Percentiles rank a stretch among this genome's conserved stretches.
These are phyloP conservation scores for Sporisorium reilianum DNA, from an alignment of 1,284 basidiomycete genomes.

Conservation along the genomic window DNA sequence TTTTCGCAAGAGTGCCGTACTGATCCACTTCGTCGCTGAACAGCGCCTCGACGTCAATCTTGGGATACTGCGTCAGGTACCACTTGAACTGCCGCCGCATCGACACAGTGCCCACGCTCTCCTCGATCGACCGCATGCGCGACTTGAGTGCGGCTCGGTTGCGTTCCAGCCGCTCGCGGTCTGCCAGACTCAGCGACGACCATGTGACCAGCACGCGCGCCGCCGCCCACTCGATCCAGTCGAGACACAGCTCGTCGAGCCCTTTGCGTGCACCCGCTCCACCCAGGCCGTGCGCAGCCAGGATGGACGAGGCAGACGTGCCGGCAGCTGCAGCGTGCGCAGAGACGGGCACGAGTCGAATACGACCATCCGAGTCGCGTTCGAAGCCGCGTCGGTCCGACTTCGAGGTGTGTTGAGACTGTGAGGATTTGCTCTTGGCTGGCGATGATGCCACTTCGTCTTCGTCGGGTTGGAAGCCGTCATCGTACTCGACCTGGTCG, in stretches of 20 bases:
- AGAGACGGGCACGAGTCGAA: conserved; percentile 22
- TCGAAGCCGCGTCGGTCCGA: not conserved
- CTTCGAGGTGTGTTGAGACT: not conserved
- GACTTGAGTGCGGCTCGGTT: conserved; percentile 28
- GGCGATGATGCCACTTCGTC: not conserved
- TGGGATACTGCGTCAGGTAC: conserved; percentile 49
- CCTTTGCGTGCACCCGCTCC: conserved; percentile 12
- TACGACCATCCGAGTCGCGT: conserved; percentile 19
- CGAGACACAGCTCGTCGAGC: conserved; percentile 41
- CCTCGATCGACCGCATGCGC: conserved; percentile 31
- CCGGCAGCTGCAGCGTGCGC: conserved; percentile 1
- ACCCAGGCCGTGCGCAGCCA: conserved; percentile 24
- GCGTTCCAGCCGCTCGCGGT: conserved; percentile 37
- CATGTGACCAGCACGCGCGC: conserved; percentile 39
- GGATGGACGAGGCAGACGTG: conserved; percentile 1
- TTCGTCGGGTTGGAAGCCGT: conserved; percentile 16
- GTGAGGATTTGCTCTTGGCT: not conserved
- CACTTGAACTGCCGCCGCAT: conserved; percentile 54
- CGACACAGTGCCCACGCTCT: conserved; percentile 31
- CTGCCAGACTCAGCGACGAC: conserved; percentile 15
- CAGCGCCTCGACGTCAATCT: conserved; percentile 23
- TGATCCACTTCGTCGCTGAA: conserved; percentile 34
- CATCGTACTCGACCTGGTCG: conserved; percentile 43
- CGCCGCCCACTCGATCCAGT: conserved; percentile 51
- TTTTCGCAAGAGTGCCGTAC: conserved; percentile 31